Evolutionary conservation across 768 basidiomycete genomes (phyloP).

Genomic region (Tylopilus balloui): DNA sequence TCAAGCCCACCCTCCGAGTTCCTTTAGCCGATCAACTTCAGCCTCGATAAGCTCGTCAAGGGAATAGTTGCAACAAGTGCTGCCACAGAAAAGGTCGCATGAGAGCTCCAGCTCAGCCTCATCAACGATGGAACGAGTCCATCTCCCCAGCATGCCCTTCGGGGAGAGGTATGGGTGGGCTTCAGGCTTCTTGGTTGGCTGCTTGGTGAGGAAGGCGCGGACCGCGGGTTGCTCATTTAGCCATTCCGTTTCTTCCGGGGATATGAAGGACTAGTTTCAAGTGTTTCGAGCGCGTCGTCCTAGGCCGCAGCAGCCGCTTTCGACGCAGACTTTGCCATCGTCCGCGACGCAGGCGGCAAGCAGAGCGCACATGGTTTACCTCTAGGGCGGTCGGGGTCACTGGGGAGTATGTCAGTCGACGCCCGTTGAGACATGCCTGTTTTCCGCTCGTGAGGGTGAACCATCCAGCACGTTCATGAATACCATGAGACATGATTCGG

Average conservation of each 20-base stretch:
- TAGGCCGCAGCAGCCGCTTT: conserved; percentile 3
- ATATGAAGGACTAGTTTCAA: conserved; percentile 17
- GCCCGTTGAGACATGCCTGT: no score
- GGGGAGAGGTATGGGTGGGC: conserved; percentile 49
- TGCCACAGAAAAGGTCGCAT: conserved; percentile 32
- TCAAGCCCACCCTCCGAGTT: conserved; percentile 13
- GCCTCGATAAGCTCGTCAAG: conserved; percentile 30
- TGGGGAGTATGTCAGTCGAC: no score
- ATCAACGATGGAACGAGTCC: conserved; percentile 50
- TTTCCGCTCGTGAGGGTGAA: no score
- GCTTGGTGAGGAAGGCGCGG: conserved; percentile 24
- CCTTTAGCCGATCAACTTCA: conserved; percentile 11
- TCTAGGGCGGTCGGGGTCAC: no score
- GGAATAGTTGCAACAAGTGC: conserved; percentile 38
- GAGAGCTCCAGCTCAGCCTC: conserved; percentile 50
- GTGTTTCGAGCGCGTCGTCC: conserved; percentile 1
- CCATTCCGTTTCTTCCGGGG: conserved; percentile 18
- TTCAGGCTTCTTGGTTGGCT: conserved; percentile 28
- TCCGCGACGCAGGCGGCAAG: conserved; percentile 8
- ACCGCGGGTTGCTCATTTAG: conserved; percentile 28
- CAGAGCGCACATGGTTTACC: conserved; percentile 32
- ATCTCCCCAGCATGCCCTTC: conserved; percentile 33
- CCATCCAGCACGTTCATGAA: no score
- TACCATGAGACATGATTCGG: no score
- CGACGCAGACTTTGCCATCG: conserved; percentile 6